phyloP scores from a whole-genome alignment of 2,329 filamentous ascomycete species.

The Phialocephala subalpina region DNA sequence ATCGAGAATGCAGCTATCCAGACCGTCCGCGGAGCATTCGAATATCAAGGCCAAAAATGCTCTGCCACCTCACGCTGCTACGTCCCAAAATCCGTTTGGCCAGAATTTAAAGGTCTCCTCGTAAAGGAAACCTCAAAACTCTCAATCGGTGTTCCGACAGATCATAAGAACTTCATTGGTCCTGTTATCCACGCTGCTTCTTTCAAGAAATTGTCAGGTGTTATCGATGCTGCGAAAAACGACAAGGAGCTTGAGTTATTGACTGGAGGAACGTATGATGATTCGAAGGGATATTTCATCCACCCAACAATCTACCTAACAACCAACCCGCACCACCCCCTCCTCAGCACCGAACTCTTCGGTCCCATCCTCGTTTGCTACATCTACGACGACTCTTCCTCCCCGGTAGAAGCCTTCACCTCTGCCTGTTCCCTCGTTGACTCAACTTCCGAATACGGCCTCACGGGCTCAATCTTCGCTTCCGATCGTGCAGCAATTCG shows the following conservation, averaged over 20 bases:
- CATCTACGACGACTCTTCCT: constrained; percentile 75
- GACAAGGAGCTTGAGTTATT: constrained; percentile 78
- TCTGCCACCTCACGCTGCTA: constrained; percentile 84
- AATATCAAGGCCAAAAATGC: constrained; percentile 93
- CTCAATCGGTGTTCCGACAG: constrained; percentile 72
- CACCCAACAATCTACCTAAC: constrained; percentile 84
- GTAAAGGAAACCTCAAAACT: constrained; percentile 74
- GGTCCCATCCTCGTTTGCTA: constrained; percentile 79
- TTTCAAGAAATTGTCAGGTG: constrained; percentile 80
- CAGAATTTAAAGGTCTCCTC: constrained; percentile 73
- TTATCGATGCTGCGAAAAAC: constrained; percentile 81
- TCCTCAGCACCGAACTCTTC: constrained; percentile 83
- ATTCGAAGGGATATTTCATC: constrained; percentile 82
- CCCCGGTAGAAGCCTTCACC: constrained; percentile 62
- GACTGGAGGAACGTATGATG: constrained; percentile 79
- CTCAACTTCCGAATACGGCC: constrained; percentile 76
- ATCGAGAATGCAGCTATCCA: constrained; percentile 81
- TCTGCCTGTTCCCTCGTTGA: constrained; percentile 71
- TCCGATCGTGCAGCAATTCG: constrained; percentile 71
- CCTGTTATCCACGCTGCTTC: constrained; percentile 85
- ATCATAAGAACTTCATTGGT: constrained; percentile 82
- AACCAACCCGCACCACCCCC: constrained; percentile 75
- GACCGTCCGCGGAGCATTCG: constrained; percentile 86
- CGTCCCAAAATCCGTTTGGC: constrained; percentile 78
- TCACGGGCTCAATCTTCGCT: constrained; percentile 81